Evolutionary conservation across 129 eudicot genomes (phyloP).

Genomic region (Arctium minus): DNA sequence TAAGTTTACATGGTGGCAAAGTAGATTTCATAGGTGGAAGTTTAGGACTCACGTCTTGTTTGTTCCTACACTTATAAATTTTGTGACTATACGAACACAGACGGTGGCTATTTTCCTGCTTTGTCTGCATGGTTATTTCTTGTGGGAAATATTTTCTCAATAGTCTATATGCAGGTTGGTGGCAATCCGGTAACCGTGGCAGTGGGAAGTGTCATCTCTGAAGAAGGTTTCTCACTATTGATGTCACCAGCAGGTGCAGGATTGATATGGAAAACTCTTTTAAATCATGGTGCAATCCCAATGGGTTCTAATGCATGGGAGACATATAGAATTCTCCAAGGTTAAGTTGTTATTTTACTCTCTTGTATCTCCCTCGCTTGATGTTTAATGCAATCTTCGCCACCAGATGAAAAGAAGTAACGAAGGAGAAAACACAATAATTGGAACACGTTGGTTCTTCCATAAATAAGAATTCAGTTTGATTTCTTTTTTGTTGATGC

Average conservation of each 20-base stretch:
- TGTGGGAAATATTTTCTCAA: not conserved
- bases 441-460: too few species aligned
- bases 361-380: not conserved
- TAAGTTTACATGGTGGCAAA: too few species aligned
- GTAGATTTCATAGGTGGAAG: not conserved
- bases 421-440: not conserved
- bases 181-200: slow-evolving; percentile 85
- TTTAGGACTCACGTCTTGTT: not conserved
- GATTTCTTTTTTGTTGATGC: not conserved
- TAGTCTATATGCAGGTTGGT: slow-evolving; percentile 50
- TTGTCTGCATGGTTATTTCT: not conserved
- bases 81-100: not conserved
- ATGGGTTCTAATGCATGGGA: slow-evolving; percentile 83
- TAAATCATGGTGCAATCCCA: slow-evolving; percentile 56
- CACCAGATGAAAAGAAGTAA: not conserved
- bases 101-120: not conserved
- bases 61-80: not conserved
- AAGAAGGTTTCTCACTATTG: slow-evolving; percentile 75
- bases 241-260: slow-evolving; percentile 71
- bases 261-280: slow-evolving; percentile 62
- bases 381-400: not conserved
- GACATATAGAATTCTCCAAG: slow-evolving; percentile 69
- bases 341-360: slow-evolving; percentile 22
- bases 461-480: not conserved
- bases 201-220: slow-evolving; percentile 69